Base-by-base conservation (phyloP, 768 basidiomycete genomes). In the Cyathus striatus region DNA sequence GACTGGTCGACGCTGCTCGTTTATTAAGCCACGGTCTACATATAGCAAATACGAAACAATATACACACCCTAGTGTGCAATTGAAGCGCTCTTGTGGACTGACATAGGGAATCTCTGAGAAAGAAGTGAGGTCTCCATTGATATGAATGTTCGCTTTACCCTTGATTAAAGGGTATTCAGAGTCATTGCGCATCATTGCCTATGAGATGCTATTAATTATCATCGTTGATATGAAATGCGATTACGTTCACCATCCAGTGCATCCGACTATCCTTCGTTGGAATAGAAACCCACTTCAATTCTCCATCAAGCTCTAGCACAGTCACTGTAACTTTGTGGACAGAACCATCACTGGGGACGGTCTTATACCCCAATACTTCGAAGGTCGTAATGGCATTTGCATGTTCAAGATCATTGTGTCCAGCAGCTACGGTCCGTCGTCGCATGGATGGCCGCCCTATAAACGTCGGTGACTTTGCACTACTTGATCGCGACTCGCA, bases 61-160 rank as follows among this genome's bases (percentile, higher is more conserved):
- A 9, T 21, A 42, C 60, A 25, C 47, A 69, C 68, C 69, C 70
- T 3, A 70, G 61, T 2, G 67, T 55, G 24, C 63, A 70, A 21
- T 64, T 59, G 44, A 73, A 73, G 33, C 48, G 62, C 45, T 69
- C 71, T 26, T 62, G 53, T 0, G 71, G 67, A 24, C 62, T 62
- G 7, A 66, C 66, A 0, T 47, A 40, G 2, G 64, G 61, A 5
- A 73, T 44, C n/a, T 40, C 38, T 1, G 65, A 62, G 6, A 58
- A 53, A 16, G 68, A 61, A 6, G 65, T 68, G 51, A 70, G 70
- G 44, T 62, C 66, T 6, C 69, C 68, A 41, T 72, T 65, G 2
- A 72, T 64, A 42, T 67, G 70, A 22, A 71, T 56, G 39, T 59
- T 69, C 0, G 64, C 65, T 1, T 41, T 49, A 0, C 70, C 70